Evolutionary conservation across 805 yeast genomes (phyloP).

Genomic region (Lipomyces mesembrius): DNA sequence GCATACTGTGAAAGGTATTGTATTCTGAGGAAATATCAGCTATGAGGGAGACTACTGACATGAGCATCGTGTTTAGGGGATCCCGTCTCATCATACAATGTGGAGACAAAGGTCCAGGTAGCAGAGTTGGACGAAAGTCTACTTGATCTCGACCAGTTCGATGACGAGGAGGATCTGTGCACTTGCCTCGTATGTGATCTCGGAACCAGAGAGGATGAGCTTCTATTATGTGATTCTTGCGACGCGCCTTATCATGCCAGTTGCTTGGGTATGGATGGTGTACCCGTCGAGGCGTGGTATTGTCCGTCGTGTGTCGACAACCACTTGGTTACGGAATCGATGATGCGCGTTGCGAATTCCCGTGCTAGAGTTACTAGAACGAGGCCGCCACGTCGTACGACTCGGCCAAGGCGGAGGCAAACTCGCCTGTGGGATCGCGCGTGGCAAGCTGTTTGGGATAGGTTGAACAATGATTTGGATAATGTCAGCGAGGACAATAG

Average conservation of each 20-base stretch:
- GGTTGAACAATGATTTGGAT: constrained; percentile 30
- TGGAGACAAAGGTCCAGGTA: constrained; percentile 33
- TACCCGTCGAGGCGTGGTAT: constrained; percentile 44
- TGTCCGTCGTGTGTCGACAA: constrained; percentile 44
- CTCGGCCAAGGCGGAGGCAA: constrained; percentile 8
- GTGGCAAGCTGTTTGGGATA: constrained; percentile 36
- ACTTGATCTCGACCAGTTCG: constrained; percentile 11
- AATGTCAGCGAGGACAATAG: constrained; percentile 10
- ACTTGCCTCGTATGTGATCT: constrained; percentile 41
- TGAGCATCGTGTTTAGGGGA: constrained; percentile 17
- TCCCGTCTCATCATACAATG: constrained; percentile 19
- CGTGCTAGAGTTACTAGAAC: constrained; percentile 5
- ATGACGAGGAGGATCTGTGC: constrained; percentile 32
- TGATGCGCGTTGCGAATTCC: constrained; percentile 26
- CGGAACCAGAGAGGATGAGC: constrained; percentile 42
- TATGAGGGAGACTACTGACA: not conserved
- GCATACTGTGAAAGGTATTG: constrained; percentile 35
- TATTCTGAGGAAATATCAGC: constrained; percentile 32
- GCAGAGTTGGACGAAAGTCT: constrained; percentile 22
- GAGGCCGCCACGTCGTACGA: constrained; percentile 18
- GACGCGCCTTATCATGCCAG: constrained; percentile 44
- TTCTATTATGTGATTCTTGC: constrained; percentile 44
- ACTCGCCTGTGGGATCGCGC: constrained; percentile 33
- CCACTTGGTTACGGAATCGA: constrained; percentile 30
- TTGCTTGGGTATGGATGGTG: constrained; percentile 43